Evolutionary conservation across 176 grass and related monocot species (phyloP), one percentile per base, ranked within the genome.

Genomic region (Phoenix dactylifera): DNA sequence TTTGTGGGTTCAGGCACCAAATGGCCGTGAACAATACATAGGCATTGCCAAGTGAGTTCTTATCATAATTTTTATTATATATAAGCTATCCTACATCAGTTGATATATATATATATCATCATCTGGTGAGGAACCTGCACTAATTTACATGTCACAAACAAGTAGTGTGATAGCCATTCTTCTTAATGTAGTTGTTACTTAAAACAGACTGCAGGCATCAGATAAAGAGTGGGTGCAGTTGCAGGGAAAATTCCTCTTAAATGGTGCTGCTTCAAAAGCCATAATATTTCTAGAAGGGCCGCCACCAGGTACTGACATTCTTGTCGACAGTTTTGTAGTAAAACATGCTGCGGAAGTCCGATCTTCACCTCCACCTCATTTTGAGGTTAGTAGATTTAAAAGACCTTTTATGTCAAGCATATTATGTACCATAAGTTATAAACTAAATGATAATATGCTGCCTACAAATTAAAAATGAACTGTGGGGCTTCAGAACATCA

Each of bases 161-260:
- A 12, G 35, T 44, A 44, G 35, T 44, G 35, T 44, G 35, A 14
- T 44, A 44, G 10, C 12, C 16, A 39, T 19, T 66, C 1, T 54
- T 66, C 9, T 52, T 68, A 17, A 24, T 23, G 19, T 35, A 14
- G 35, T 55, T 32, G 1, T 55, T 56, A 6, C n/a, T 56, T 68
- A 4, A 55, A 74, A 82, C 35, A 97, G 93, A 65, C 74, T 66
- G 48, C 76, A 85, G 72, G 79, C 72, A 61, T 92, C 93, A 63
- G 87, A 92, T 58, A 88, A 85, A 70, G 84, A 88, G 16, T 97
- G 93, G 93, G 66, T 86, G 59, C 61, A 97, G 74, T 78, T 97
- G 69, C 74, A 80, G 55, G 93, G 93, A 68, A 97, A 80, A 51
- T 86, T 97, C 26, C 73, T 97, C 59, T 78, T 97, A 14, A 85